phyloP scores from a whole-genome alignment of 1,284 basidiomycete species.

The Pulveroboletus sp. region DNA sequence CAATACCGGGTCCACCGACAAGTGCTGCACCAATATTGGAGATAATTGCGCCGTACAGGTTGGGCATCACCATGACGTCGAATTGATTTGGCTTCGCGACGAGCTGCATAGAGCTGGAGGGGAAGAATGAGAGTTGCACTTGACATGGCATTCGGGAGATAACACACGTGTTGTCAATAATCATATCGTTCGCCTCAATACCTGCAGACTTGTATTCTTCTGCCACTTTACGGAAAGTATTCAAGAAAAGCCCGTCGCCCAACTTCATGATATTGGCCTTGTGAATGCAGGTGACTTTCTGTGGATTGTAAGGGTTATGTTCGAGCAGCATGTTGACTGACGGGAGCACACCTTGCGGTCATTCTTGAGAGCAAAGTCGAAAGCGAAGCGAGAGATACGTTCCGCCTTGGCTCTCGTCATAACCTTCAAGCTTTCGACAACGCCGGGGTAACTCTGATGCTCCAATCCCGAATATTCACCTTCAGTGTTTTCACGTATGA shows the following conservation, averaged over 20 bases:
- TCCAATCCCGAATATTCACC: slow-evolving; percentile 99
- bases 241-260: slow-evolving; percentile 98
- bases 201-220: slow-evolving; percentile 94
- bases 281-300: slow-evolving; percentile 99
- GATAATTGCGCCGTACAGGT: slow-evolving; percentile 95
- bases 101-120: slow-evolving; percentile 89
- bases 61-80: slow-evolving; percentile 99
- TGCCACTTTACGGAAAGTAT: slow-evolving; percentile 95
- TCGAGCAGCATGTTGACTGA: not conserved
- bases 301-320: slow-evolving; percentile 13
- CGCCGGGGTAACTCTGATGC: slow-evolving; percentile 97
- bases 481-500: slow-evolving; percentile 99
- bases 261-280: slow-evolving; percentile 99
- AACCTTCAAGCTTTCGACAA: slow-evolving; percentile 98
- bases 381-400: slow-evolving; percentile 95
- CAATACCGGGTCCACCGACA: slow-evolving; percentile 96
- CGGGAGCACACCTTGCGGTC: slow-evolving; percentile 74
- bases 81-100: slow-evolving; percentile 94
- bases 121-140: not conserved
- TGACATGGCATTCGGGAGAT: slow-evolving; percentile 4
- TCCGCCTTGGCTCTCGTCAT: slow-evolving; percentile 95
- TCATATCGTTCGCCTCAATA: slow-evolving; percentile 96
- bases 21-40: slow-evolving; percentile 98
- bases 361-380: slow-evolving; percentile 99
- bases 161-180: slow-evolving; percentile 93